Conservation (phyloP, 805 yeast genomes). For the Candida loeiensis region DNA sequence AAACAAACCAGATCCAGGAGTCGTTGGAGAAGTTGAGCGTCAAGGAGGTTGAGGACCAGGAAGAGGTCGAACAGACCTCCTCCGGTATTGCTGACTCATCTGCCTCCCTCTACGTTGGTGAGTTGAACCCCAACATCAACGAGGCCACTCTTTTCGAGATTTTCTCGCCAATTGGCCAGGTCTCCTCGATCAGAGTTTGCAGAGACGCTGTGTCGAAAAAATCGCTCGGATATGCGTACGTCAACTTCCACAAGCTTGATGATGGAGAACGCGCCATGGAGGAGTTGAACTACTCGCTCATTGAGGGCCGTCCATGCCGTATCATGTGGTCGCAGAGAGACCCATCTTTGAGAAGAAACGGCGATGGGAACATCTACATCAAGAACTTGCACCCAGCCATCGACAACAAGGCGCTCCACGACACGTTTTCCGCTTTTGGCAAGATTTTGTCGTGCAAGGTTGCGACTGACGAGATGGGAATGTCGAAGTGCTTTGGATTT, state of each 20-base stretch:
- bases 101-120: slow-evolving; percentile 96
- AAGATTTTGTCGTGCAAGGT: slow-evolving; percentile 94
- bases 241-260: slow-evolving; percentile 82
- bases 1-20: slow-evolving; percentile 44
- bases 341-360: slow-evolving; percentile 90
- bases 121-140: slow-evolving; percentile 85
- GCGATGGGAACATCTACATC: slow-evolving; percentile 95
- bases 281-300: slow-evolving; percentile 88
- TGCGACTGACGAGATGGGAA: slow-evolving; percentile 89
- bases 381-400: slow-evolving; percentile 98
- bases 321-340: slow-evolving; percentile 99
- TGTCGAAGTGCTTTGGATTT: slow-evolving; percentile 94
- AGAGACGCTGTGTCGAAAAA: slow-evolving; percentile 97
- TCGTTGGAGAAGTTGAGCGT: slow-evolving; percentile 45
- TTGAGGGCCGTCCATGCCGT: slow-evolving; percentile 96
- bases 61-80: slow-evolving; percentile 19
- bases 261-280: slow-evolving; percentile 95
- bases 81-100: slow-evolving; percentile 50
- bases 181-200: slow-evolving; percentile 95
- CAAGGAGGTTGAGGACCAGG: slow-evolving; percentile 19
- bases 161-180: slow-evolving; percentile 92
- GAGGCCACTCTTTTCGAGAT: slow-evolving; percentile 94
- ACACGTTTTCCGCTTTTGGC: slow-evolving; percentile 96
- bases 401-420: slow-evolving; percentile 98
- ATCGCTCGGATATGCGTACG: slow-evolving; percentile 97